Base-by-base conservation (phyloP, 768 basidiomycete species). In the Trametes meyenii region DNA sequence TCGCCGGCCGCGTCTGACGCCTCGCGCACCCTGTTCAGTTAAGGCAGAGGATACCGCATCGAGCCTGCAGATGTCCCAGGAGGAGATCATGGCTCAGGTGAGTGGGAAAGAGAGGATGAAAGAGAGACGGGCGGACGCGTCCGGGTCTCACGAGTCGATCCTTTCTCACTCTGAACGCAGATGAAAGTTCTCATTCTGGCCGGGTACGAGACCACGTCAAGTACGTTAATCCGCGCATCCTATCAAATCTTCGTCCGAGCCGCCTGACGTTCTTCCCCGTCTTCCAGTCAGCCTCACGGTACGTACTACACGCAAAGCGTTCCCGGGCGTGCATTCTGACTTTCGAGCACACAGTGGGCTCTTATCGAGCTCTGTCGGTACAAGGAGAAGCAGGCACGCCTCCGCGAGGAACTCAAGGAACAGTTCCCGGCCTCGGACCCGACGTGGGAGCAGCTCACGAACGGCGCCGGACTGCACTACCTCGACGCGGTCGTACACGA, bases 161-260 rank as follows among this genome's bases (percentile, higher is more conserved):
- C 52, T 38, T 29, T 63, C 42, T 50, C 42, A n/a, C 29, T 19
- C 23, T 48, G 44, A 24, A 53, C 17, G 51, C 65, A 73, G 72
- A 71, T 75, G 69, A 79, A 78, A 55, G 69, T 75, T 5, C 68
- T 79, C 11, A 69, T 79, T 38, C 50, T 78, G 38, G 73, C 74
- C 17, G 83, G 83, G 39, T 85, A 85, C 55, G 83, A 84, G 70
- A 84, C 83, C 4, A 85, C 83, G 2, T 77, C 78, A 1, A 73
- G 77, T 75, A 61, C 44, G 72, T 51, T 40, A 12, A 49, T 50
- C n/a, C 51, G 21, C 36, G 8, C 5, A 49, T 24, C 3, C n/a
- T 23, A 21, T 48, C n/a, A 35, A 36, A 16, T 33, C 49, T 42
- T 21, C 38, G 10, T 7, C 14, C 23, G n/a, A 2, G 6, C 39